Evolutionary conservation across 371 early-diverging fungal genomes (phyloP).

Genomic region (Entomophthora muscae): DNA sequence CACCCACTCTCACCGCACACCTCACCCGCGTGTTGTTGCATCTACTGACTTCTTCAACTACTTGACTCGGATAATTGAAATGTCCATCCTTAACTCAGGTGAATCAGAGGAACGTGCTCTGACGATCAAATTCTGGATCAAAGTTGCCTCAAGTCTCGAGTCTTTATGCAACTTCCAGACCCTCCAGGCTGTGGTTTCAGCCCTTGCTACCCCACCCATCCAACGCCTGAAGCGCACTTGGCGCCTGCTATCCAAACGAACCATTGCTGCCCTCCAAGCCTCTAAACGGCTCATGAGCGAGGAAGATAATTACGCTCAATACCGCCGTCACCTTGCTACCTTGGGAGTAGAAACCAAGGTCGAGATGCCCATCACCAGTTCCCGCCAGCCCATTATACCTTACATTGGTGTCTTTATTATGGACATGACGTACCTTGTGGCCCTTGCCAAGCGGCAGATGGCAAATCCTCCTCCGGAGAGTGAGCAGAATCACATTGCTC

Average conservation of each 20-base stretch:
- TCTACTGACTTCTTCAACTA: conserved; percentile 73
- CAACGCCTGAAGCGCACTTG: conserved; percentile 57
- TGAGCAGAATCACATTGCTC: conserved; percentile 29
- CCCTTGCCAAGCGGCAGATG: conserved; percentile 31
- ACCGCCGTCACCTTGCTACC: conserved; percentile 23
- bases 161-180: conserved; percentile 55
- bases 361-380: background rate
- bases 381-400: conserved; percentile 39
- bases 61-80: conserved; percentile 52
- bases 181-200: conserved; percentile 49
- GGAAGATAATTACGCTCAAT: conserved; percentile 45
- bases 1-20: conserved; percentile 42
- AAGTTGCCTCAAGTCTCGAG: conserved; percentile 41
- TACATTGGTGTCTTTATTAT: conserved; percentile 62
- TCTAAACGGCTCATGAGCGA: conserved; percentile 46
- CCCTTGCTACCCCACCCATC: conserved; percentile 55
- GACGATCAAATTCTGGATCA: conserved; percentile 52
- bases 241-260: conserved; percentile 49
- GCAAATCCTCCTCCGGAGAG: conserved; percentile 4
- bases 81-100: conserved; percentile 39
- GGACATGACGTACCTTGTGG: conserved; percentile 56
- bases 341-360: conserved; percentile 8
- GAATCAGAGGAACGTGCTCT: conserved; percentile 41
- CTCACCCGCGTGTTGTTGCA: conserved; percentile 46
- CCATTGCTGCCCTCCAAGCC: conserved; percentile 30